Conservation (phyloP, 371 early-diverging fungal species). For the Mortierella sp. region DNA sequence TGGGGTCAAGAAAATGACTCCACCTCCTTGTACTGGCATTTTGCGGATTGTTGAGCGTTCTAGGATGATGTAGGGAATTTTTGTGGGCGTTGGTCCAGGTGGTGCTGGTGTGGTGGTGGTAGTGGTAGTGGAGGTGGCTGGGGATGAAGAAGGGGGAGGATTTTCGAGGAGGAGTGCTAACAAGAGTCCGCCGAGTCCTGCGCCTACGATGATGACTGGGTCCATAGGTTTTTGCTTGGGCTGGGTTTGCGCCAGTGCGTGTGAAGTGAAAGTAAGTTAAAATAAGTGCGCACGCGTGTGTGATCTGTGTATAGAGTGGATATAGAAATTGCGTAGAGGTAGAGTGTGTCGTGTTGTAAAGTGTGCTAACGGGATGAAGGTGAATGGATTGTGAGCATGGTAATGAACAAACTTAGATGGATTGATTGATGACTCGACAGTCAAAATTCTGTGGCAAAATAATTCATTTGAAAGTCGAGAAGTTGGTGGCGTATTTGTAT, state of each 20-base stretch:
- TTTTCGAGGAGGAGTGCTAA: conserved; percentile 37
- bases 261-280: neutral
- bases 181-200: conserved; percentile 38
- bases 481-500: neutral
- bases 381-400: neutral
- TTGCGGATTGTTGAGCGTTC: conserved; percentile 25
- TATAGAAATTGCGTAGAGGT: too few species aligned
- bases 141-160: neutral
- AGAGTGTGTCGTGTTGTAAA: neutral
- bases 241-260: neutral
- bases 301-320: neutral
- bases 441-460: neutral
- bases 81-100: too few species aligned
- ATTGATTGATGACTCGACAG: neutral
- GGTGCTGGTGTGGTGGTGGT: neutral
- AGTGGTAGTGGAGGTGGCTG: neutral
- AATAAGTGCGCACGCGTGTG: neutral
- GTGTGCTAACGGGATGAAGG: neutral
- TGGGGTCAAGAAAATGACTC: conserved; percentile 32
- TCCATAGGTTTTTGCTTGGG: conserved; percentile 23
- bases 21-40: conserved; percentile 45
- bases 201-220: conserved; percentile 37
- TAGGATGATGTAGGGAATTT: conserved; percentile 31
- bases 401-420: neutral
- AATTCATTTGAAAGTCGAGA: neutral